A percentile compares a stretch with the other conserved stretches of the same genome.
phyloP scores from a whole-genome alignment of 2,329 filamentous ascomycete species.

The Metarhizium album region DNA sequence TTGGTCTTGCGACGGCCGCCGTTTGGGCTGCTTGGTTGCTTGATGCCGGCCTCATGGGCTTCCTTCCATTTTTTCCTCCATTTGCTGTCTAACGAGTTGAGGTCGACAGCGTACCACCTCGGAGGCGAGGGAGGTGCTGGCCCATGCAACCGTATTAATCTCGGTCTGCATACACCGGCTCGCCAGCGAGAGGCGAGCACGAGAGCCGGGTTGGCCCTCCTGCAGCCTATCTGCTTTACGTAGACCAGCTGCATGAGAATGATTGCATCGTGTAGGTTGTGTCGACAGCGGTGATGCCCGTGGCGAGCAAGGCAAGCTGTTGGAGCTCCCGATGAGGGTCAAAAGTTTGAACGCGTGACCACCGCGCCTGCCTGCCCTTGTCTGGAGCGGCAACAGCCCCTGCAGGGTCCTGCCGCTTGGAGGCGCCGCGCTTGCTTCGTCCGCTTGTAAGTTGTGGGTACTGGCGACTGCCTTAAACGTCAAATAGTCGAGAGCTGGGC shows the following conservation, averaged over 20 bases:
- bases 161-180: background rate
- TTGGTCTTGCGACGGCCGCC: slow-evolving; percentile 19
- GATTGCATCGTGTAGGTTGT: slow-evolving; percentile 12
- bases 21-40: slow-evolving; percentile 15
- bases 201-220: slow-evolving; percentile 7
- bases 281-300: background rate
- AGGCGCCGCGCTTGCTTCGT: background rate
- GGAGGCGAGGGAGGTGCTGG: slow-evolving; percentile 6
- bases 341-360: background rate
- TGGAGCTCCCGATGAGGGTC: background rate
- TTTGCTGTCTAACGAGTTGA: slow-evolving; percentile 35
- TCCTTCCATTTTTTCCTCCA: slow-evolving; percentile 39
- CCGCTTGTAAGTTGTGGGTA: background rate
- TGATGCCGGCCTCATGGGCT: slow-evolving; percentile 6
- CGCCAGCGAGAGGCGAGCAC: slow-evolving; percentile 5
- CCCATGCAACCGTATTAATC: background rate
- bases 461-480: too few species aligned
- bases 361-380: background rate
- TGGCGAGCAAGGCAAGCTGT: background rate
- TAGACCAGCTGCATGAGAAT: slow-evolving; percentile 18
- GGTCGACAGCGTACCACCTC: slow-evolving; percentile 33
- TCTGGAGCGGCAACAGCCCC: background rate
- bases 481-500: background rate
- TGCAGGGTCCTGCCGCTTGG: slow-evolving; percentile 6
- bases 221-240: slow-evolving; percentile 14